Conservation (phyloP, 306 rosid species). For the Glycine soja region DNA sequence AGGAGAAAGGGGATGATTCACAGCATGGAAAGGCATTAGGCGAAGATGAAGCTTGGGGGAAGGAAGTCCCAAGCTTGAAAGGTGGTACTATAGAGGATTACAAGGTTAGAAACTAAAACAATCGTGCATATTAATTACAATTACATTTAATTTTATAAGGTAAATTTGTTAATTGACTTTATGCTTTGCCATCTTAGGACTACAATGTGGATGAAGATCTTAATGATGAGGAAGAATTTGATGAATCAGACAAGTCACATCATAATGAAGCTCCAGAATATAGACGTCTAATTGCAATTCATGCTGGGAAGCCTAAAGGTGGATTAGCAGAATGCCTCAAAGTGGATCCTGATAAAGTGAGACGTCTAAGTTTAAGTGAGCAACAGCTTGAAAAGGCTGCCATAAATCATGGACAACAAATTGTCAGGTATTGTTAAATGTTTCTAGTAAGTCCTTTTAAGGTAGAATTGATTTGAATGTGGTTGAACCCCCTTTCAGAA, state of each 20-base stretch:
- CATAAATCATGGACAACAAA: slow-evolving; percentile 68
- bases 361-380: slow-evolving; percentile 97
- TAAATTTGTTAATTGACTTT: slow-evolving; percentile 35
- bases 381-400: slow-evolving; percentile 85
- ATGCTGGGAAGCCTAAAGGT: slow-evolving; percentile 98
- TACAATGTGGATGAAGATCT: slow-evolving; percentile 51
- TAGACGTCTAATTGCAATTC: slow-evolving; percentile 83
- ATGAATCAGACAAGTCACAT: slow-evolving; percentile 56
- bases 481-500: neutral
- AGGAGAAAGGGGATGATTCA: slow-evolving; percentile 55
- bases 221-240: slow-evolving; percentile 62
- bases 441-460: slow-evolving; percentile 5
- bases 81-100: slow-evolving; percentile 50
- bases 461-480: neutral
- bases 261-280: slow-evolving; percentile 79
- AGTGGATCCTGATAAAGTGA: slow-evolving; percentile 86
- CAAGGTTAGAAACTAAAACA: slow-evolving; percentile 65
- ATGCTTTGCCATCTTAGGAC: slow-evolving; percentile 52
- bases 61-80: slow-evolving; percentile 69
- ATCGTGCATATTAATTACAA: slow-evolving; percentile 20
- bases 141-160: slow-evolving; percentile 35
- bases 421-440: slow-evolving; percentile 74
- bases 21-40: slow-evolving; percentile 53
- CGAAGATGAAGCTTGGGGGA: slow-evolving; percentile 89
- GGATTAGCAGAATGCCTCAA: slow-evolving; percentile 77